A percentile compares a stretch with the other conserved stretches of the same genome.
These are phyloP conservation scores for Blastobotrys malaysiensis DNA, from an alignment of 1,139 yeast species.

Conservation along the genomic window DNA sequence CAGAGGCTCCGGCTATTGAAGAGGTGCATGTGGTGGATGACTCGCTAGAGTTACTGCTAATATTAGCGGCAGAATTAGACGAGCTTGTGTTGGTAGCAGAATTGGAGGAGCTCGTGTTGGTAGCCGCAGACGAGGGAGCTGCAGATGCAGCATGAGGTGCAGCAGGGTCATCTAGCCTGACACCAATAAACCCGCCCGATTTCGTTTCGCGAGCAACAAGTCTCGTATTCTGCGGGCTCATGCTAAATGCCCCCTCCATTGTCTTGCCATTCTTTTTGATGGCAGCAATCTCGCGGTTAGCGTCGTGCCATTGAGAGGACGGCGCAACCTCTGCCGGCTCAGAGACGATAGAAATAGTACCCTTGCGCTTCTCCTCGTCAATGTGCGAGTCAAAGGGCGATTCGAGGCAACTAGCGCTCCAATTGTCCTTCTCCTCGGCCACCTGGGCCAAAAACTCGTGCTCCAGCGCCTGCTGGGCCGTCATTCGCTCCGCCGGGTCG, in stretches of 20 bases:
- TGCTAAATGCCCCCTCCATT: conserved; percentile 35
- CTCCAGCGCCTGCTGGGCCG: conserved; percentile 42
- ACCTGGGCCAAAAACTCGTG: conserved; percentile 44
- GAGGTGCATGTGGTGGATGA: too few relatives aligned
- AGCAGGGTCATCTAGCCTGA: neutral
- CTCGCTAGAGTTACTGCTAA: too few relatives aligned
- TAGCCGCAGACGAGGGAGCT: too few relatives aligned
- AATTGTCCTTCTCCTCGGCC: conserved; percentile 21
- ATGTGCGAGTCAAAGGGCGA: conserved; percentile 20
- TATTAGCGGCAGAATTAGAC: too few relatives aligned
- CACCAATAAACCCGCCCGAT: neutral
- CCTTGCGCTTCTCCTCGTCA: neutral
- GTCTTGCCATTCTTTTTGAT: conserved; percentile 17
- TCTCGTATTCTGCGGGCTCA: conserved; percentile 26
- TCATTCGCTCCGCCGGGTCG: conserved; percentile 44
- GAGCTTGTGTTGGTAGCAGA: too few relatives aligned
- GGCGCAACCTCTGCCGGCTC: neutral
- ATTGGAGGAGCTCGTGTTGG: too few relatives aligned
- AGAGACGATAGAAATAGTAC: neutral
- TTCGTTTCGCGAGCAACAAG: neutral
- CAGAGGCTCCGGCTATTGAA: too few relatives aligned
- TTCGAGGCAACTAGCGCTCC: conserved; percentile 26
- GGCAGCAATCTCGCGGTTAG: conserved; percentile 10
- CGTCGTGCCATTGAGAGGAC: conserved; percentile 12
- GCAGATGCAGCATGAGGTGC: too few relatives aligned